A percentile compares a stretch with the other conserved stretches of the same genome.
Evolutionary conservation across 2,329 filamentous ascomycete species (phyloP).

Genomic region (Alternaria arbusti): DNA sequence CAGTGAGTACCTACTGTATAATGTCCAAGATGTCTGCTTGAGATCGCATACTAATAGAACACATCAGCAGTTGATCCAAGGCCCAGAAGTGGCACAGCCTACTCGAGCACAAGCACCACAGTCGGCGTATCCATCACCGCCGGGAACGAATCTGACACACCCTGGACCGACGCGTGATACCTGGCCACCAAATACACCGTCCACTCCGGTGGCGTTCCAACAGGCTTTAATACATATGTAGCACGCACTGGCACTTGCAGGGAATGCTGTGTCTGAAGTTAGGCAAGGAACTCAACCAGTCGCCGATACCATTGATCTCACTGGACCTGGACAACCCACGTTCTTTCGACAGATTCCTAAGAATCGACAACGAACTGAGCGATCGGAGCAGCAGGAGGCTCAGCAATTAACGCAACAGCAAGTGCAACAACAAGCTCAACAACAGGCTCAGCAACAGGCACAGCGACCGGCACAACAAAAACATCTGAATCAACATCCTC

Average conservation of each 20-base stretch:
- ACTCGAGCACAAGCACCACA: background rate
- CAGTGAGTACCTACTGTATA: too few relatives aligned
- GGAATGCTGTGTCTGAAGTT: background rate
- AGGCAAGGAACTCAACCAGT: background rate
- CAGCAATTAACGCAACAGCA: background rate
- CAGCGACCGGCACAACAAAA: background rate
- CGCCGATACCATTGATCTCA: background rate
- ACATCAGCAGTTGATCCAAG: background rate
- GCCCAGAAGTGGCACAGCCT: background rate
- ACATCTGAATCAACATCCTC: accelerated
- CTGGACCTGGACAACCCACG: background rate
- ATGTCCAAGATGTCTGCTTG: too few relatives aligned
- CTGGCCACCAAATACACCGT: background rate
- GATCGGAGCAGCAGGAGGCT: background rate
- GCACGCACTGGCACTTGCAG: background rate
- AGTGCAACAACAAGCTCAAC: background rate
- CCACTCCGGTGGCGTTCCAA: background rate
- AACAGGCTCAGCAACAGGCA: background rate
- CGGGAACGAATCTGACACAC: background rate
- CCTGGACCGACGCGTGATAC: background rate
- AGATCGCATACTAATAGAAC: too few relatives aligned
- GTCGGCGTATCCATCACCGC: background rate
- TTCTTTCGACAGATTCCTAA: background rate
- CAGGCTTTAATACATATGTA: background rate
- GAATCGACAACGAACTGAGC: background rate